Base-by-base conservation (phyloP, 139 green algal species). In the Chlorella sp. region DNA sequence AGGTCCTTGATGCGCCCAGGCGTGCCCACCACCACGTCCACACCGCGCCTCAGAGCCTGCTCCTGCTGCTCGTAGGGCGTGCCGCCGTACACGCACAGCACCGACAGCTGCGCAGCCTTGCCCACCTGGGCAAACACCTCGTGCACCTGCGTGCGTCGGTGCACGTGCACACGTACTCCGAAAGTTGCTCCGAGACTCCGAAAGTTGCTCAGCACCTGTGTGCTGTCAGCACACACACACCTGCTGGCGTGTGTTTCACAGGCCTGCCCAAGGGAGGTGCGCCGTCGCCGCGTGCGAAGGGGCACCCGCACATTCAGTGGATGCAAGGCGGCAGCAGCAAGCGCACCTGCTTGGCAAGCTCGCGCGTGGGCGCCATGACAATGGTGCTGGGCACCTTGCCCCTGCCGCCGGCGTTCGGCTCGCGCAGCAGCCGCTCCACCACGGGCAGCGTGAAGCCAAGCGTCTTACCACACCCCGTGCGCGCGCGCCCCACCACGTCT, bases 331-430 rank as follows among this genome's bases (percentile, higher is more conserved):
- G n/a, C n/a, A n/a, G n/a, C n/a, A n/a, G n/a, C n/a, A n/a, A n/a
- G n/a, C n/a, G n/a, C 20, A 92, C 92, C 90, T 97, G 93, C 79
- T 99, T 99, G 30, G 96, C 96, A 0, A 99, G 92, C 89, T 99
- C 96, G 31, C 96, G 84, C 0, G 95, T 99, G 24, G 95, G 95
- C 14, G 91, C 89, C 67, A 99, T 88, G 32, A 97, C 90, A 31
- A 98, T 89, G 35, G 96, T 55, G 42, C 42, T 55, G 17, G 42
- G 42, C 42, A 55, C 31, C 29, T 59, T 59, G 26, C 34, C 31
- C 55, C 5, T 27, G 6, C 35, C 33, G 59, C 77, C 30, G 67
- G 65, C 69, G 31, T 69, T 35, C 50, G 73, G 72, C 36, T 74
- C 64, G 1, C 67, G 26, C 17, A 90, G 73, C 30, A 98, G 78